These are phyloP conservation scores for Phymatotrichopsis omnivora DNA, from an alignment of 2,329 filamentous ascomycete species.

Conservation along the genomic window DNA sequence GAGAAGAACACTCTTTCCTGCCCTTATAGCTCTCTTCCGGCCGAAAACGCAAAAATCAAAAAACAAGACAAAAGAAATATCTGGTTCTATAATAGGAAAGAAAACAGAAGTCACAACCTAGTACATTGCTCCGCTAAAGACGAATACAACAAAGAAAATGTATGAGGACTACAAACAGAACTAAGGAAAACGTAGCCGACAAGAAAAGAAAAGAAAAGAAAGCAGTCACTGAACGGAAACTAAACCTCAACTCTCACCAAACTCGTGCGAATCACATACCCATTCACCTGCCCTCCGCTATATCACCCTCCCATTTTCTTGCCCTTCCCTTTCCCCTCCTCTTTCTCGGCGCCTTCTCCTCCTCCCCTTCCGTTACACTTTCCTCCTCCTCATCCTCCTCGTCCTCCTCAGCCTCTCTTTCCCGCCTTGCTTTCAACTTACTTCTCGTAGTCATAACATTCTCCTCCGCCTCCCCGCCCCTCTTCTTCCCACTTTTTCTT, in stretches of 20 bases:
- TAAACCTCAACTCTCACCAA: conserved; percentile 6
- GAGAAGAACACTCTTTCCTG: too few species aligned
- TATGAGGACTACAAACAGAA: too few species aligned
- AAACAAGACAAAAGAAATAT: too few species aligned
- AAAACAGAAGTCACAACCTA: too few species aligned
- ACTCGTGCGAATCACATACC: conserved; percentile 1
- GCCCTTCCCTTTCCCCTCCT: conserved; percentile 5
- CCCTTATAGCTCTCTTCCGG: too few species aligned
- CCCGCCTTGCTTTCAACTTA: conserved; percentile 1
- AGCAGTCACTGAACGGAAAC: not conserved
- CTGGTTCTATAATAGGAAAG: too few species aligned
- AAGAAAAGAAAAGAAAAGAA: conserved; percentile 4
- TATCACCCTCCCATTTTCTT: conserved; percentile 6
- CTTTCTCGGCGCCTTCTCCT: conserved; percentile 4
- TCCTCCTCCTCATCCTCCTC: conserved; percentile 6
- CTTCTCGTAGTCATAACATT: conserved; percentile 16
- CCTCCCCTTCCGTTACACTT: conserved; percentile 1
- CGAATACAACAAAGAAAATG: too few species aligned
- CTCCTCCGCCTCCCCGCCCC: not conserved
- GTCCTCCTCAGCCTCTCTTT: conserved; percentile 3
- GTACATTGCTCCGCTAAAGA: too few species aligned
- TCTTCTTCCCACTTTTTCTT: not conserved
- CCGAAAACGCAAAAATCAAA: too few species aligned
- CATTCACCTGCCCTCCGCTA: conserved; percentile 11
- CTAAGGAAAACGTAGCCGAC: too few species aligned